Percentiles rank a stretch among this genome's conserved stretches.
Evolutionary conservation across 2,329 filamentous ascomycete species (phyloP).

Genomic region (Epichloe typhina): DNA sequence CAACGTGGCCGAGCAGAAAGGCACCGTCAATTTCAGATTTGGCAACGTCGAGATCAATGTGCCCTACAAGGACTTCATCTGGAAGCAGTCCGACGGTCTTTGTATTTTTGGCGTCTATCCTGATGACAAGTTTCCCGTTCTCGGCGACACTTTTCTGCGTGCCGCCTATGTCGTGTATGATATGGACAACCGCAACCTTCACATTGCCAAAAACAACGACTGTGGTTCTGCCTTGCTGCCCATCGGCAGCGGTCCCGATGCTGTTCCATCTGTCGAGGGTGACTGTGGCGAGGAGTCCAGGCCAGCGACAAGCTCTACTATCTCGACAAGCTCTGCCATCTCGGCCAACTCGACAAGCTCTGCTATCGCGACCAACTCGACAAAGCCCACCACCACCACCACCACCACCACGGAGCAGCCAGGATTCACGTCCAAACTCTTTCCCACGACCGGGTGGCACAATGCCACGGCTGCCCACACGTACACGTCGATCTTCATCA

Average conservation of each 20-base stretch:
- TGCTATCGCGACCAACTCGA: conserved; percentile 6
- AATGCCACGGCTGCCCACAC: conserved; percentile 10
- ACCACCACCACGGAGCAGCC: conserved; percentile 1
- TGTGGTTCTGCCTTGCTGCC: conserved; percentile 25
- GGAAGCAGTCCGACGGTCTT: conserved; percentile 18
- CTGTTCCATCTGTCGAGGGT: conserved; percentile 19
- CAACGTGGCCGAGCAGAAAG: conserved; percentile 18
- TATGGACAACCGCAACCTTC: conserved; percentile 25
- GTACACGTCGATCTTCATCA: conserved; percentile 17
- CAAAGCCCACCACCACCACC: not conserved
- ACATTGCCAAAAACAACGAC: conserved; percentile 23
- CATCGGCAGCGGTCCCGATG: conserved; percentile 26
- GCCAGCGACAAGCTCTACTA: conserved; percentile 4
- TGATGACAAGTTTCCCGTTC: conserved; percentile 25
- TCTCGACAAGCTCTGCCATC: conserved; percentile 4
- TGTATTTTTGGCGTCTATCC: conserved; percentile 33
- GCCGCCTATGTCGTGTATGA: conserved; percentile 32
- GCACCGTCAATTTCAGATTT: conserved; percentile 35
- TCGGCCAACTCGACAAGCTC: too few relatives aligned
- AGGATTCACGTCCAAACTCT: conserved; percentile 5
- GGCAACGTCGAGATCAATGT: conserved; percentile 31
- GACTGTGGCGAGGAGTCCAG: conserved; percentile 15
- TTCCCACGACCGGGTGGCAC: conserved; percentile 6
- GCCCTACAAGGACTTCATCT: conserved; percentile 32
- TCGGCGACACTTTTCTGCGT: conserved; percentile 32